Evolutionary conservation across 1,139 yeast genomes (phyloP).

Genomic region (Arxiozyma telluris): DNA sequence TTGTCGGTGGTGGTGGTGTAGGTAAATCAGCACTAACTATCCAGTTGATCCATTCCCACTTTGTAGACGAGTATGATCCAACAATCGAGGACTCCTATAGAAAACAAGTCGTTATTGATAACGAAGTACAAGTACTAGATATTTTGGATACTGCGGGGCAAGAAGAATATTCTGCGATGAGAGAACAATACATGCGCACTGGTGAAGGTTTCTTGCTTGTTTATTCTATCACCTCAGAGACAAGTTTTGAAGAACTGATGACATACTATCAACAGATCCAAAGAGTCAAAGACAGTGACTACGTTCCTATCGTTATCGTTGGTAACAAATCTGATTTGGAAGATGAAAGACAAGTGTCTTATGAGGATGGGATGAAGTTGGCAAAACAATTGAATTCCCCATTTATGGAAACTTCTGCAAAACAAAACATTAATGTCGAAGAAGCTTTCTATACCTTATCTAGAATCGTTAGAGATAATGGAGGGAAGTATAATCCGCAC

Average conservation of each 20-base stretch:
- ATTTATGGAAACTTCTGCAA: slow-evolving; percentile 89
- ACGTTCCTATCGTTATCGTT: slow-evolving; percentile 64
- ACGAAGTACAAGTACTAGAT: slow-evolving; percentile 69
- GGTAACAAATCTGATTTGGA: slow-evolving; percentile 78
- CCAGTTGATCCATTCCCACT: slow-evolving; percentile 81
- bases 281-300: slow-evolving; percentile 72
- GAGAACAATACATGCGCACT: slow-evolving; percentile 89
- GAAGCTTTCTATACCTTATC: slow-evolving; percentile 79
- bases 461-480: slow-evolving; percentile 47
- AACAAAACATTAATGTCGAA: slow-evolving; percentile 87
- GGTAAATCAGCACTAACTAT: slow-evolving; percentile 95
- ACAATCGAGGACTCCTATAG: slow-evolving; percentile 90
- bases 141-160: slow-evolving; percentile 97
- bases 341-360: slow-evolving; percentile 71
- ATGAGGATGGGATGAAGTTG: slow-evolving; percentile 71
- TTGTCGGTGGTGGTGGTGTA: slow-evolving; percentile 97
- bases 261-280: slow-evolving; percentile 76
- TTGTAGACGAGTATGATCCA: slow-evolving; percentile 94
- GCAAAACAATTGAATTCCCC: slow-evolving; percentile 69
- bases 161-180: slow-evolving; percentile 93
- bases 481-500: slow-evolving; percentile 25
- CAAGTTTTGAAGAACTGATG: slow-evolving; percentile 70
- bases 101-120: slow-evolving; percentile 72
- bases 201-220: slow-evolving; percentile 87
- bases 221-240: slow-evolving; percentile 71